Conservation (phyloP, 2,329 filamentous ascomycete genomes). For the Tolypocladium inflatum region DNA sequence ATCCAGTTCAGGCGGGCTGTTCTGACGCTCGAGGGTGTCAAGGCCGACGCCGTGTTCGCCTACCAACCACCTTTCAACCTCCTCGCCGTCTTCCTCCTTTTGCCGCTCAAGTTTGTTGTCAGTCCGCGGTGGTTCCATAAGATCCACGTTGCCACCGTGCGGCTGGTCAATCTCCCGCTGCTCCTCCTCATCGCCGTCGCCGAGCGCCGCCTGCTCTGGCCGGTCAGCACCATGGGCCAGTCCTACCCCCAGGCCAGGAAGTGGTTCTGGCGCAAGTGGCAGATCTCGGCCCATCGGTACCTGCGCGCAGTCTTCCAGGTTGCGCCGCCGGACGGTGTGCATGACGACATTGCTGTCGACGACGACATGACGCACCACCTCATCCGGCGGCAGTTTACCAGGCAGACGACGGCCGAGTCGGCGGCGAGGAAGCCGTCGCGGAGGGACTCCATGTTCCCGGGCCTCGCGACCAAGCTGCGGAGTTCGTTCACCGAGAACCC, state of each 20-base stretch:
- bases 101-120: conserved; percentile 70
- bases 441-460: conserved; percentile 49
- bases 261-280: conserved; percentile 58
- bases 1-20: conserved; percentile 76
- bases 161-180: conserved; percentile 65
- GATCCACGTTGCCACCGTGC: conserved; percentile 70
- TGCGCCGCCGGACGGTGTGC: conserved; percentile 53
- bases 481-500: conserved; percentile 34
- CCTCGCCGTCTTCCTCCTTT: conserved; percentile 60
- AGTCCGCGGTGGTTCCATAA: conserved; percentile 85
- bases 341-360: conserved; percentile 47
- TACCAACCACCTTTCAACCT: conserved; percentile 81
- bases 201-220: conserved; percentile 63
- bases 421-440: conserved; percentile 26
- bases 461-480: conserved; percentile 36
- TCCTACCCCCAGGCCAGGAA: conserved; percentile 17
- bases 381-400: conserved; percentile 46
- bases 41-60: conserved; percentile 73
- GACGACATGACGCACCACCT: conserved; percentile 49
- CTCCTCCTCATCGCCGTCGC: conserved; percentile 61
- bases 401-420: conserved; percentile 29
- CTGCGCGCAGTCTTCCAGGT: conserved; percentile 65
- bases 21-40: conserved; percentile 76
- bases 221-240: conserved; percentile 10
- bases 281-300: conserved; percentile 62